Evolutionary conservation across 768 basidiomycete species (phyloP).

Genomic region (Gymnopilus junonius): DNA sequence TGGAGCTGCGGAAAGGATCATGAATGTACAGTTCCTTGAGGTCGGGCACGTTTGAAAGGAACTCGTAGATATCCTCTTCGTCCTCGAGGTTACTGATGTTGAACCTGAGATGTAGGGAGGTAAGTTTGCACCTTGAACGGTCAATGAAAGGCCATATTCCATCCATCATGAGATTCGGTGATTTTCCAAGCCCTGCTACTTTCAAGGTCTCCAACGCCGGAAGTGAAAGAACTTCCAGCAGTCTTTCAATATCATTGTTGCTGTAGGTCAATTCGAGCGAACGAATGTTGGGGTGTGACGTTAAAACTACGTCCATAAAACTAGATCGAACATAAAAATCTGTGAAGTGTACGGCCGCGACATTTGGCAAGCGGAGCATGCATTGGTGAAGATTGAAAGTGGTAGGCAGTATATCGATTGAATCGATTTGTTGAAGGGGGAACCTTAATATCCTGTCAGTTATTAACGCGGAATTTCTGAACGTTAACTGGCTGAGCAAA

Average conservation of each 20-base stretch:
- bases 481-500: background rate
- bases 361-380: background rate
- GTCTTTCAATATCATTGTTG: background rate
- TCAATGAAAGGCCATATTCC: background rate
- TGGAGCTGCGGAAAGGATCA: background rate
- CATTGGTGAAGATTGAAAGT: background rate
- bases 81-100: background rate
- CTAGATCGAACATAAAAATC: background rate
- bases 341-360: background rate
- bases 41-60: background rate
- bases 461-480: background rate
- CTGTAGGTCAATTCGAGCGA: background rate
- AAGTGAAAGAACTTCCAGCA: background rate
- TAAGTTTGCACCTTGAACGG: background rate
- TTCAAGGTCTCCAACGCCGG: background rate
- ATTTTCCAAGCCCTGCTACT: background rate
- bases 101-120: background rate
- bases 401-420: background rate
- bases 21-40: background rate
- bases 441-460: background rate
- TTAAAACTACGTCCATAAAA: too few species aligned
- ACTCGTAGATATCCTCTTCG: background rate
- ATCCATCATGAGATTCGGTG: background rate
- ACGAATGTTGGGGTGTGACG: background rate
- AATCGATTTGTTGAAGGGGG: background rate